Evolutionary conservation across 495 filamentous ascomycete genomes (phyloP).

Genomic region (Polyplosphaeria fusca): DNA sequence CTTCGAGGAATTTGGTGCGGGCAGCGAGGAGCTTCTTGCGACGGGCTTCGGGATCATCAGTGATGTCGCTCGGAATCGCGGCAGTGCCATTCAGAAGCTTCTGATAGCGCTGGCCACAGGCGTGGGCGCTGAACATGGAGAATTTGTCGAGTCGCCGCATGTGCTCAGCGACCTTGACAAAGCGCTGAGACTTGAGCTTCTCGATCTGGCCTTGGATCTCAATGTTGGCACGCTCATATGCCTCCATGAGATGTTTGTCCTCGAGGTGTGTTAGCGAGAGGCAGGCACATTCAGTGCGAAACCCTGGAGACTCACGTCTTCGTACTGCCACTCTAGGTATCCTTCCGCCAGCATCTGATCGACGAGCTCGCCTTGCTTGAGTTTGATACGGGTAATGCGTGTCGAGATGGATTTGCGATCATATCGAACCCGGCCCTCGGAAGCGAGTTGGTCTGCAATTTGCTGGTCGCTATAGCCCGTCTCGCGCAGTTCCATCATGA

Average conservation of each 20-base stretch:
- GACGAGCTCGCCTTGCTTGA: slow-evolving; percentile 33
- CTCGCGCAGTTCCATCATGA: slow-evolving; percentile 41
- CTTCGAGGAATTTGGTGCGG: slow-evolving; percentile 9
- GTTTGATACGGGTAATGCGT: slow-evolving; percentile 40
- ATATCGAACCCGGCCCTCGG: slow-evolving; percentile 38
- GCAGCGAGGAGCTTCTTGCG: slow-evolving; percentile 21
- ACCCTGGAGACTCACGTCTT: slow-evolving; percentile 44
- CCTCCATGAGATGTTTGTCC: slow-evolving; percentile 36
- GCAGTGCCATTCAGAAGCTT: slow-evolving; percentile 37
- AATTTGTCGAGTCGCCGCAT: slow-evolving; percentile 27
- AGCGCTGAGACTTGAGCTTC: slow-evolving; percentile 31
- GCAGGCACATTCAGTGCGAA: neutral
- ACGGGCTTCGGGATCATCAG: slow-evolving; percentile 34
- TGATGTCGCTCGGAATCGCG: slow-evolving; percentile 33
- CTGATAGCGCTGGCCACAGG: slow-evolving; percentile 37
- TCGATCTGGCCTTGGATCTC: slow-evolving; percentile 32
- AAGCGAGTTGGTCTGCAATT: slow-evolving; percentile 36
- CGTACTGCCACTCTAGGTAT: slow-evolving; percentile 41
- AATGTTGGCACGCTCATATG: slow-evolving; percentile 27
- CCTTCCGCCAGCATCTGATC: slow-evolving; percentile 41
- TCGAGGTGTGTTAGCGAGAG: slow-evolving; percentile 4
- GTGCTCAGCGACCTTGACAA: slow-evolving; percentile 24
- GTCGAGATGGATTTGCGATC: slow-evolving; percentile 41
- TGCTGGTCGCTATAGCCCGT: slow-evolving; percentile 35
- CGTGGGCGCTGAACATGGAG: slow-evolving; percentile 30